Evolutionary conservation across 768 basidiomycete species (phyloP).

Genomic region (Trametopsis cervina): DNA sequence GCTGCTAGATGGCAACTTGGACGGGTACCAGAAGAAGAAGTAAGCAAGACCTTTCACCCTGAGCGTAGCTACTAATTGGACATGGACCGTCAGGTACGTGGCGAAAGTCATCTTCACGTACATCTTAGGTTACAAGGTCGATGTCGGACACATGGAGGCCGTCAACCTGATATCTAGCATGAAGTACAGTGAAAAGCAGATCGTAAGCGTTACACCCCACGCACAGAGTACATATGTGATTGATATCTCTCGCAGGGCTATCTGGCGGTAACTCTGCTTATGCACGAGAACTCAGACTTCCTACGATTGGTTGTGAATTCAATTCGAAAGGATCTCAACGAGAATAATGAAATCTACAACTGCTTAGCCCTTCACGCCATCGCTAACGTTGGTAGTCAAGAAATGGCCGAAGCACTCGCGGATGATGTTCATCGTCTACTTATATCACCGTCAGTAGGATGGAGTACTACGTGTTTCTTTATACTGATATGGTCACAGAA

Average conservation of each 20-base stretch:
- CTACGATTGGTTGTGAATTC: slow-evolving; percentile 96
- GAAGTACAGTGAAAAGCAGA: slow-evolving; percentile 99
- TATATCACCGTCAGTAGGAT: slow-evolving; percentile 75
- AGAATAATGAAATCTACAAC: slow-evolving; percentile 90
- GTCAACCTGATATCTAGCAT: slow-evolving; percentile 93
- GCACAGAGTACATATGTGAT: neutral
- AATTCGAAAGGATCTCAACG: slow-evolving; percentile 94
- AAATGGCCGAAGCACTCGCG: slow-evolving; percentile 94
- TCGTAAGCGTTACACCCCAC: slow-evolving; percentile 48
- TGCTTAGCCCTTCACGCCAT: slow-evolving; percentile 97
- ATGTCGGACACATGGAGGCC: slow-evolving; percentile 98
- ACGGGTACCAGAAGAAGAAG: slow-evolving; percentile 94
- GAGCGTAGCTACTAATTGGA: no score
- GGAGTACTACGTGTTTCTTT: slow-evolving; percentile 1
- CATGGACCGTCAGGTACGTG: slow-evolving; percentile 66
- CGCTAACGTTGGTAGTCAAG: slow-evolving; percentile 94
- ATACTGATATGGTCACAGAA: slow-evolving; percentile 41
- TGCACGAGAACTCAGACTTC: slow-evolving; percentile 99
- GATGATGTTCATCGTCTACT: slow-evolving; percentile 92
- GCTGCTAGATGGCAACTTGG: slow-evolving; percentile 67
- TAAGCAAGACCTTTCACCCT: no score
- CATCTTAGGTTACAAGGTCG: slow-evolving; percentile 97
- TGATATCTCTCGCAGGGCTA: slow-evolving; percentile 63
- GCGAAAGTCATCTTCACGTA: slow-evolving; percentile 99
- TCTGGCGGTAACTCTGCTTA: slow-evolving; percentile 90